Percentiles rank a stretch among this genome's conserved stretches.
Conservation (phyloP, 176 grass and related monocot species). For the Musa schizocarpa region DNA sequence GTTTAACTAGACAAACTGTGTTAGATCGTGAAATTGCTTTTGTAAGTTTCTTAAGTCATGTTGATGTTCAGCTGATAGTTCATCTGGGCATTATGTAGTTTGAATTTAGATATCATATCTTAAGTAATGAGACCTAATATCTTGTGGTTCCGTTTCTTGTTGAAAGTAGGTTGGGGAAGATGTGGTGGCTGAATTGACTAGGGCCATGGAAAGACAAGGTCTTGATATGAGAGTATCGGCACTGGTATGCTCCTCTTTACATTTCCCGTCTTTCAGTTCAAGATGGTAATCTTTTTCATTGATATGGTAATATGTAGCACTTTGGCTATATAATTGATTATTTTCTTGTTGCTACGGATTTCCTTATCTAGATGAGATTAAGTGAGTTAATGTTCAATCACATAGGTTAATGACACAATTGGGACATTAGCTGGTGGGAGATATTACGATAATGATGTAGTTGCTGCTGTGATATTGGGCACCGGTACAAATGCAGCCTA, state of each 20-base stretch:
- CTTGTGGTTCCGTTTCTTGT: background rate
- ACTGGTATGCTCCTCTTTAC: slow-evolving; percentile 34
- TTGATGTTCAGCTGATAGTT: too few relatives aligned
- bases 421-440: slow-evolving; percentile 55
- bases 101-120: background rate
- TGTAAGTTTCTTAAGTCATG: too few relatives aligned
- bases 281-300: background rate
- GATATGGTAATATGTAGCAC: background rate
- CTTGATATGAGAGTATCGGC: slow-evolving; percentile 60
- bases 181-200: slow-evolving; percentile 65
- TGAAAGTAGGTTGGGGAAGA: slow-evolving; percentile 54
- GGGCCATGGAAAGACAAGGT: slow-evolving; percentile 47
- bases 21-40: too few relatives aligned
- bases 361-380: background rate
- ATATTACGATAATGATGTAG: slow-evolving; percentile 54
- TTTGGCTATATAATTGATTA: background rate
- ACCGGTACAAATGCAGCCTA: slow-evolving; percentile 85
- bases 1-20: too few relatives aligned
- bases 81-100: too few relatives aligned
- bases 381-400: background rate
- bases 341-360: background rate
- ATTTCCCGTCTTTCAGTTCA: background rate
- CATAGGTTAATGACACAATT: slow-evolving; percentile 56
- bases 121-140: background rate
- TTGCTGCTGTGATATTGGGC: slow-evolving; percentile 67